Evolutionary conservation across 1,284 basidiomycete species (phyloP), one percentile per base, ranked within the genome.

Genomic region (Ustilago lituana): DNA sequence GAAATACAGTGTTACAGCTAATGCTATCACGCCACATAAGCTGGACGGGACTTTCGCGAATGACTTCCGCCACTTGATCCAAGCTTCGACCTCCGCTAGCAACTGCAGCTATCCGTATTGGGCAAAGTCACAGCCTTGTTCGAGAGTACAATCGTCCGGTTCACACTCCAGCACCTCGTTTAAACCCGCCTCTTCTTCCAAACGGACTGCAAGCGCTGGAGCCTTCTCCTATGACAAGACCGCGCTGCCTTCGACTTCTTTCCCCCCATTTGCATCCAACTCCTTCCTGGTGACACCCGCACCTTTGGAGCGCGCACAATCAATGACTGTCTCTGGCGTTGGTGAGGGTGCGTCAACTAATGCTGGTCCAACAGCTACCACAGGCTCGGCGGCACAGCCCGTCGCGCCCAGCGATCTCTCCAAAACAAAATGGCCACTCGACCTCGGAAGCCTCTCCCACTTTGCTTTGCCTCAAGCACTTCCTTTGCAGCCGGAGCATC

Each of bases 401-500:
- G 8, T 19, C 17, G 27, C 23, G 33, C 27, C 5, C 4, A 10
- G 32, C 12, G 11, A 1, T 9, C 15, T 4, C 5, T 9, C 35
- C 6, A 37, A 49, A 15, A 7, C 49, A 22, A 41, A 31, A 4
- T 37, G 38, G 45, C 23, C 55, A 1, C 15, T 49, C 12, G 40
- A 41, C 17, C 39, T 57, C n/a, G 35, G 48, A 4, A 27, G 26
- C 24, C 15, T 61, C 19, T 35, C 32, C 6, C n/a, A 23, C 15
- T 46, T 53, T 12, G 26, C 53, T 2, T 8, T 67, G 17, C 64
- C 58, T 10, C 64, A 61, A 33, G 64, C 64, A 20, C 49, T 43
- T 4, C 64, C 64, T 14, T 22, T 67, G 37, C 64, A 67, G 38
- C 55, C 56, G 17, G 32, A 55, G 20, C 62, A 55, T 45, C 56